phyloP scores from a whole-genome alignment of 2,329 filamentous ascomycete genomes.

The Zymoseptoria passerinii region DNA sequence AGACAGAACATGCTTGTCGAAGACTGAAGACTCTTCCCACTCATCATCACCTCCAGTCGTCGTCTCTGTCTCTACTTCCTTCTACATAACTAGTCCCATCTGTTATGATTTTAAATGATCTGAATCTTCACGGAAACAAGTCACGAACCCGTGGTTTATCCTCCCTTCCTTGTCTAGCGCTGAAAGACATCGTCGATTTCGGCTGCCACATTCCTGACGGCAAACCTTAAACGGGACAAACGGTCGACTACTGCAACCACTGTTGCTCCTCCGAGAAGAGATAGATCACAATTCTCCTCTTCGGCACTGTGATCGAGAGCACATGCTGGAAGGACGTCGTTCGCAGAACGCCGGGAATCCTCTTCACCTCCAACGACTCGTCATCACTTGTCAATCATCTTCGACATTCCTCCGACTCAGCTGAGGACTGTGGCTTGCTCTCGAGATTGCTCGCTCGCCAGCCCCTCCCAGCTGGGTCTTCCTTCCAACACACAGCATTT shows the following conservation, averaged over 20 bases:
- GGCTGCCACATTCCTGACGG: background rate
- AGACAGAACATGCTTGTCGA: background rate
- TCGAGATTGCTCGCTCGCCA: background rate
- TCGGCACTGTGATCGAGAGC: background rate
- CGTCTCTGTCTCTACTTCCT: background rate
- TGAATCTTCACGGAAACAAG: background rate
- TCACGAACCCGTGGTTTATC: background rate
- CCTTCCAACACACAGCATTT: background rate
- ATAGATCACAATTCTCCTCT: background rate
- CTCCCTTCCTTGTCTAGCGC: background rate
- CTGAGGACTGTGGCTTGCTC: background rate
- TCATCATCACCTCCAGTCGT: background rate
- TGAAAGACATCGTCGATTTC: background rate
- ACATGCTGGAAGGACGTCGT: background rate
- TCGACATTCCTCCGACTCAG: background rate
- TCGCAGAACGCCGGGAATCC: background rate
- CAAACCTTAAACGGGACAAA: background rate
- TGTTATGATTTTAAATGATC: background rate
- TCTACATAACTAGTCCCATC: too few relatives aligned
- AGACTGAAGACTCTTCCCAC: background rate
- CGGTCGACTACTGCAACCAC: background rate
- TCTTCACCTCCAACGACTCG: background rate
- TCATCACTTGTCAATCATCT: background rate
- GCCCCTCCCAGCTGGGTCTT: background rate
- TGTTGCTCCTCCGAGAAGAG: background rate